Base-by-base conservation (phyloP, 345 rosid species). In the Ceriops tagal region DNA sequence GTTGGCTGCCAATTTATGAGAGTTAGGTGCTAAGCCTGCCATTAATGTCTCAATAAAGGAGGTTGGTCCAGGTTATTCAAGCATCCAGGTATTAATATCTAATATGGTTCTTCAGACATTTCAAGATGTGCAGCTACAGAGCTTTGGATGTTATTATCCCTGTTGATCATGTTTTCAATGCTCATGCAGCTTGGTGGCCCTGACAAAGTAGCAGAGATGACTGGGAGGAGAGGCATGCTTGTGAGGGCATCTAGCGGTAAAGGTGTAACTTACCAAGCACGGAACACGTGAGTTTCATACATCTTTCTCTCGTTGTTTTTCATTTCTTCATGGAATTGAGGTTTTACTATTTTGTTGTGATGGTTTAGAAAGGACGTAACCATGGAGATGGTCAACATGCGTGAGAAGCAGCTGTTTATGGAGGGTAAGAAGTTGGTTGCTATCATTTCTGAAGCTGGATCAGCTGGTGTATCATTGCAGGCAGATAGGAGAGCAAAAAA, bases 371-470 rank as follows among this genome's bases (percentile, higher is more conserved):
- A 95, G 87, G 99, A 95, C 63, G 83, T 95, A 28, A 81, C 89
- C 34, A 87, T 95, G 99, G 99, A 95, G 82, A 95, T 95, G 99
- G 99, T 95, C 72, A 95, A 95, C 83, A 95, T 95, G 99, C 89
- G 90, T 49, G 99, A 92, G 79, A 95, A 95, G 79, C 93, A 95
- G 84, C 90, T 85, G 72, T 95, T 95, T 81, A 95, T 95, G 99
- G 97, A 91, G 74, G 93, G 99, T 66, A 91, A 92, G 84, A 95
- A 92, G 72, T 83, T 80, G 13, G 96, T 87, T 77, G 99, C 99
- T 53, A 83, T 95, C 71, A 95, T 95, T 75, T 95, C 99, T 32
- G 99, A 95, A 84, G 99, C 99, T 71, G 99, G 99, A 67, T 95
- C 97, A 53, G 99, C 99, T 70, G 99, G 97, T 72, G 99, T 95